Evolutionary conservation across 2,329 filamentous ascomycete species (phyloP), one percentile per base, ranked within the genome.

Genomic region (Dothideomycetes sp.): DNA sequence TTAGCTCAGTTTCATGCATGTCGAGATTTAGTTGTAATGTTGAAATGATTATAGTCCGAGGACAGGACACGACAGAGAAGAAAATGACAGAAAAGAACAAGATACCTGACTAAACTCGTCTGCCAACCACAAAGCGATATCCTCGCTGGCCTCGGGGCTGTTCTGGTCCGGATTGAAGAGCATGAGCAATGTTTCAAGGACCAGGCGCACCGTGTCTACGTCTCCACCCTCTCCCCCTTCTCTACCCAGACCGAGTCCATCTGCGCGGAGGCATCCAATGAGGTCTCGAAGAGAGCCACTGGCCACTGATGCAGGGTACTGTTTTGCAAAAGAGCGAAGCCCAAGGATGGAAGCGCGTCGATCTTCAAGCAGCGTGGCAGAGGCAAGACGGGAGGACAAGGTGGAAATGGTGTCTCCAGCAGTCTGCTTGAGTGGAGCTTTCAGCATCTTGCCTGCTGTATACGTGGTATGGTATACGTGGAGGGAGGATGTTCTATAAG

Each of bases 221-320:
- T 98, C 91, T 10, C 54, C 55, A 11, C 53, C 54, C 24, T 55
- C 53, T 34, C 51, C 51, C 18, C 33, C 51, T 41, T 54, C 48
- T 39, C 47, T 45, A n/a, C 43, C 43, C 29, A 58, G 49, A 7
- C 57, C 57, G 3, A 59, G 46, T 8, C 57, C 57, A 72, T 98
- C 91, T 57, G 86, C 87, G 49, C 77, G 77, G 38, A 98, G 66
- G 52, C 84, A 86, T 10, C 76, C 78, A 49, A 98, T 96, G 41
- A 98, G 70, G 41, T 84, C 85, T 46, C 89, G 76, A 35, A 98
- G 67, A n/a, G 88, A 85, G 30, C 87, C 88, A 3, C 88, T 95
- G 2, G 93, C 86, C 27, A 98, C 91, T 5, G 88, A 94, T 11
- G 93, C 93, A 29, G 91, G 93, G 53, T 89, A 96, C 45, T 93